Evolutionary conservation across 169 alveolate species (phyloP), one percentile per base, ranked within the genome.

Genomic region (Toxoplasma gondii): DNA sequence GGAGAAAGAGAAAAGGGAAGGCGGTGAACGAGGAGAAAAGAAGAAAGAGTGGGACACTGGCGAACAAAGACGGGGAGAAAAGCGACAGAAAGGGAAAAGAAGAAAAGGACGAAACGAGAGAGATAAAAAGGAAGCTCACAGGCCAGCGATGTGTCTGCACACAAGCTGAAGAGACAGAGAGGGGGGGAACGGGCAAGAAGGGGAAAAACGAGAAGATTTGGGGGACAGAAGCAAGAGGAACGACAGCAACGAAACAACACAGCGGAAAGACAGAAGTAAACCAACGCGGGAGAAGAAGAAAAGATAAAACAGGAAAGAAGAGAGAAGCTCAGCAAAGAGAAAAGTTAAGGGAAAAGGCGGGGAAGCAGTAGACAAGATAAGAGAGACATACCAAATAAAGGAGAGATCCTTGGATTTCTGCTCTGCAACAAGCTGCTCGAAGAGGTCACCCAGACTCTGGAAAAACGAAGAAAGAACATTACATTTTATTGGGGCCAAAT

Each of bases 381-480:
- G 34, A 64, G 74, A 16, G n/a, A 36, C 45, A 17, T 49, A 82
- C 88, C 88, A 82, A 16, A 82, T 31, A 64, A 39, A 82, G 69
- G 53, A 41, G 64, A 82, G 88, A 34, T 82, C 39, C 38, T 36
- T 36, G 88, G 36, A 27, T 34, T 87, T 17, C 64, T 49, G 64
- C 45, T 44, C 74, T n/a, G n/a, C 83, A 54, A 31, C 78, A 81
- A 53, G 45, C 41, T 34, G 88, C 78, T 19, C 41, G 22, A n/a
- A 80, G 67, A 36, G 83, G 87, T 92, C 95, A 34, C 54, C 83
- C 96, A 97, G 84, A 95, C 95, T 10, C 84, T 49, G 83, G 97
- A 97, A 12, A 97, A 94, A 82, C 88, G 44, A 9, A 17, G 24
- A 78, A 82, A 34, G 58, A 49, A 49, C 58, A 49, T 49, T 12